These are phyloP conservation scores for Albugo candida DNA, from an alignment of 352 stramenopile genomes.

Conservation along the genomic window DNA sequence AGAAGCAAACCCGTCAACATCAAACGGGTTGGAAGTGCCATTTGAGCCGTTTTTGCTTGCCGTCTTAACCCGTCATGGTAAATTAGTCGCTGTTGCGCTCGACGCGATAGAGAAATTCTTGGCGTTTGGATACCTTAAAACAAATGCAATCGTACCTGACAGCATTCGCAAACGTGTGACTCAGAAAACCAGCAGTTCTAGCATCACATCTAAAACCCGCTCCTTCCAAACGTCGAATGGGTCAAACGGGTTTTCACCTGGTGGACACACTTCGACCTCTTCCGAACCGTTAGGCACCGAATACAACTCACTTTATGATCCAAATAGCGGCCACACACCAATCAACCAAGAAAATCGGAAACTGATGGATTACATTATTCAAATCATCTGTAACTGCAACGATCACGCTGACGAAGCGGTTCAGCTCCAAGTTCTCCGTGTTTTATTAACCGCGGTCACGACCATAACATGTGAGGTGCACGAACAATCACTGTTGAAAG, in stretches of 20 bases:
- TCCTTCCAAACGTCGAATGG: slow-evolving; percentile 5
- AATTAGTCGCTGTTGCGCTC: slow-evolving; percentile 56
- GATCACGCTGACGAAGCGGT: slow-evolving; percentile 81
- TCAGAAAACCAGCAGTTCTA: slow-evolving; percentile 26
- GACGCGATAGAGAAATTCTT: slow-evolving; percentile 84
- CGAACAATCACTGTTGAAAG: slow-evolving; percentile 85
- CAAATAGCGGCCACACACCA: slow-evolving; percentile 3
- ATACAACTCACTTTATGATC: neutral
- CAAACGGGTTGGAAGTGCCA: slow-evolving; percentile 18
- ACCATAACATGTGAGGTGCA: slow-evolving; percentile 81
- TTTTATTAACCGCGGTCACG: slow-evolving; percentile 81
- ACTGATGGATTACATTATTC: slow-evolving; percentile 77
- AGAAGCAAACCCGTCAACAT: slow-evolving; percentile 2
- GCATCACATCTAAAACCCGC: slow-evolving; percentile 4
- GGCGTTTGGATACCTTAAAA: slow-evolving; percentile 66
- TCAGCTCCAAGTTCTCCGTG: slow-evolving; percentile 86
- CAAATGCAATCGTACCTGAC: slow-evolving; percentile 36
- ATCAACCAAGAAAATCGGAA: slow-evolving; percentile 36
- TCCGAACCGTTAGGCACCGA: no score
- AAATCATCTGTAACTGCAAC: slow-evolving; percentile 80
- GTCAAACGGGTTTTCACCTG: neutral
- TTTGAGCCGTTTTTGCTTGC: slow-evolving; percentile 59
- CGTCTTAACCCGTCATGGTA: slow-evolving; percentile 51
- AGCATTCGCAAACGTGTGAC: slow-evolving; percentile 38
- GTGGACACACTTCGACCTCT: slow-evolving; percentile 5